phyloP scores from a whole-genome alignment of 2,329 filamentous ascomycete species.

The Aspergillus pseudotamarii region DNA sequence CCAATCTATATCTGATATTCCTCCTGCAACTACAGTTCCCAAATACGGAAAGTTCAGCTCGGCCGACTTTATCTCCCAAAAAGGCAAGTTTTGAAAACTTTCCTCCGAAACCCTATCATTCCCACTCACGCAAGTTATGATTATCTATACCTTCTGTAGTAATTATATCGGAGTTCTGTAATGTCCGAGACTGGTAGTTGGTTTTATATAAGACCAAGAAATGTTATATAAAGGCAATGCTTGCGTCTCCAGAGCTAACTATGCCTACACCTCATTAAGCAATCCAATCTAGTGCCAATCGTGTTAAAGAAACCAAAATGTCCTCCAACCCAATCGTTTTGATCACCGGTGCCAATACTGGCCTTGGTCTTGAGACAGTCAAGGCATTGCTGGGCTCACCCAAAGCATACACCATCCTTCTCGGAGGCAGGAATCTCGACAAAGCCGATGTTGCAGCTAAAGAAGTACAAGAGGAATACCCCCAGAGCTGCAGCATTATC shows the following conservation, averaged over 20 bases:
- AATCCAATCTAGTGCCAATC: background rate
- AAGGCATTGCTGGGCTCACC: conserved; percentile 55
- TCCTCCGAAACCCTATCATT: background rate
- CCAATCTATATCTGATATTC: too few species aligned
- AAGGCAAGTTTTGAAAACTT: background rate
- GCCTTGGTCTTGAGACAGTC: conserved; percentile 62
- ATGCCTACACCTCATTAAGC: background rate
- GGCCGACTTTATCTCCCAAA: background rate
- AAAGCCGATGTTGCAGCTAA: conserved; percentile 56
- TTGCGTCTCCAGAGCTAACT: background rate
- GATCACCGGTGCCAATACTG: conserved; percentile 65
- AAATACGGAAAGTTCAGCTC: background rate
- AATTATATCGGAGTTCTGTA: background rate
- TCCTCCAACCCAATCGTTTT: conserved; percentile 46
- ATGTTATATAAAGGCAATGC: background rate
- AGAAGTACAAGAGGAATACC: conserved; percentile 44
- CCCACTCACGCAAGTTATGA: background rate
- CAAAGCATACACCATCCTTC: conserved; percentile 56
- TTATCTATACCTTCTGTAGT: background rate
- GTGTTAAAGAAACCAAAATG: background rate
- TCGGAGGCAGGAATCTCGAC: conserved; percentile 56
- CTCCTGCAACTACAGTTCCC: background rate
- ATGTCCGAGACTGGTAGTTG: background rate
- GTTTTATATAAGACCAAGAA: background rate
- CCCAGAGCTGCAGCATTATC: conserved; percentile 30